These are phyloP conservation scores for Akebia trifoliata DNA, from an alignment of 164 flowering plant genomes.

Conservation along the genomic window DNA sequence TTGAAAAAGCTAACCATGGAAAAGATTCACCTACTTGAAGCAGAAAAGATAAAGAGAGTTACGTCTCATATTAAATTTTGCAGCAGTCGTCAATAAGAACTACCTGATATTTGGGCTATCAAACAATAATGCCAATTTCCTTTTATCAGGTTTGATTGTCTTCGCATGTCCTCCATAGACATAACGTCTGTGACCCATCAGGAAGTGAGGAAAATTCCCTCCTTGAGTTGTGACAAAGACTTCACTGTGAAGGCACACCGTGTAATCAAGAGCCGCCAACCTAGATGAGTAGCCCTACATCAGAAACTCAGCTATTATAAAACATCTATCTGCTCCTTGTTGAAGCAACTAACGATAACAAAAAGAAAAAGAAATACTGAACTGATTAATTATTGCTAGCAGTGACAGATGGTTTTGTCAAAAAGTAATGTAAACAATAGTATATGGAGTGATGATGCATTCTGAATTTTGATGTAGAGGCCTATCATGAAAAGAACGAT, in stretches of 20 bases:
- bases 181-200: slow-evolving; percentile 93
- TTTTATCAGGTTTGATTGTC: slow-evolving; percentile 83
- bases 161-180: slow-evolving; percentile 81
- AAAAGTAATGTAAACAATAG: neutral
- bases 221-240: slow-evolving; percentile 95
- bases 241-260: slow-evolving; percentile 89
- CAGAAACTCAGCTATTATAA: slow-evolving; percentile 17
- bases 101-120: slow-evolving; percentile 72
- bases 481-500: slow-evolving; percentile 11
- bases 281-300: slow-evolving; percentile 89
- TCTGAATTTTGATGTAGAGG: slow-evolving; percentile 5
- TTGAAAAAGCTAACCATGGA: neutral
- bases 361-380: neutral
- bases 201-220: slow-evolving; percentile 95
- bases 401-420: neutral
- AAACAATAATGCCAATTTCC: slow-evolving; percentile 70
- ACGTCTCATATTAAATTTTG: neutral
- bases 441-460: neutral
- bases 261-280: slow-evolving; percentile 94
- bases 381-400: too few relatives aligned
- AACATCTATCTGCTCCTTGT: slow-evolving; percentile 8
- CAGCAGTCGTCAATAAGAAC: neutral
- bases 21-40: neutral
- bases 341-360: neutral
- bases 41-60: neutral